A percentile compares a stretch with the other conserved stretches of the same genome.
Conservation (phyloP, 306 rosid species). For the Elaeagnus macrophylla region DNA sequence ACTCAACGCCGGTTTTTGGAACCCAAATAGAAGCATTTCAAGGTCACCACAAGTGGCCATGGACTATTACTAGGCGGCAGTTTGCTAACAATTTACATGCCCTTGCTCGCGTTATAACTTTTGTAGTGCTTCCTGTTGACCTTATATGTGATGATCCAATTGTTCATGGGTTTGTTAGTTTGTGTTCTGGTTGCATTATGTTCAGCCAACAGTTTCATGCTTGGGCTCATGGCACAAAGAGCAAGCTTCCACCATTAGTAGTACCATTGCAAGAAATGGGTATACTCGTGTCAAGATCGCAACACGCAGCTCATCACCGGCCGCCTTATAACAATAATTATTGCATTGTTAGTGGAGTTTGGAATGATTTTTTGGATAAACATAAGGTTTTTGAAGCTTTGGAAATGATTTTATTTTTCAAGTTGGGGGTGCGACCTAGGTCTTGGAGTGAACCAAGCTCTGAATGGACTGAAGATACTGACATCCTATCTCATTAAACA, state of each 20-base stretch:
- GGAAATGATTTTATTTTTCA: constrained; percentile 70
- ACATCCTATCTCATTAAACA: constrained; percentile 25
- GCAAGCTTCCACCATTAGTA: constrained; percentile 53
- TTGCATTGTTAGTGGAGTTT: constrained; percentile 87
- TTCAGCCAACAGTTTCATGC: constrained; percentile 96
- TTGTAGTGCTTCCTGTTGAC: constrained; percentile 52
- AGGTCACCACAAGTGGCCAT: constrained; percentile 89
- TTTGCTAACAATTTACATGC: constrained; percentile 78
- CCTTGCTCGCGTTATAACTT: constrained; percentile 51
- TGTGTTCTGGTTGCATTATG: constrained; percentile 70
- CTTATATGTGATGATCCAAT: constrained; percentile 47
- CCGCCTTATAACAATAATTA: constrained; percentile 73
- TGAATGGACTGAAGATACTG: constrained; percentile 61
- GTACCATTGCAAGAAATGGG: constrained; percentile 58
- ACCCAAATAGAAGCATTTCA: constrained; percentile 77
- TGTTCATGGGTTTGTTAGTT: constrained; percentile 44
- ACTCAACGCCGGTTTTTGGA: constrained; percentile 60
- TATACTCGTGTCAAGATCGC: constrained; percentile 58
- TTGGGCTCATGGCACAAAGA: constrained; percentile 84
- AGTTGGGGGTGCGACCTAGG: constrained; percentile 57
- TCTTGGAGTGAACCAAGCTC: constrained; percentile 73
- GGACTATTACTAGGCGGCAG: constrained; percentile 76
- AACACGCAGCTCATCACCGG: constrained; percentile 65
- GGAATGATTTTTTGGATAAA: constrained; percentile 68
- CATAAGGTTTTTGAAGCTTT: constrained; percentile 51